Evolutionary conservation across 2,329 filamentous ascomycete species (phyloP), one percentile per base, ranked within the genome.

Genomic region (Botrytis deweyae): DNA sequence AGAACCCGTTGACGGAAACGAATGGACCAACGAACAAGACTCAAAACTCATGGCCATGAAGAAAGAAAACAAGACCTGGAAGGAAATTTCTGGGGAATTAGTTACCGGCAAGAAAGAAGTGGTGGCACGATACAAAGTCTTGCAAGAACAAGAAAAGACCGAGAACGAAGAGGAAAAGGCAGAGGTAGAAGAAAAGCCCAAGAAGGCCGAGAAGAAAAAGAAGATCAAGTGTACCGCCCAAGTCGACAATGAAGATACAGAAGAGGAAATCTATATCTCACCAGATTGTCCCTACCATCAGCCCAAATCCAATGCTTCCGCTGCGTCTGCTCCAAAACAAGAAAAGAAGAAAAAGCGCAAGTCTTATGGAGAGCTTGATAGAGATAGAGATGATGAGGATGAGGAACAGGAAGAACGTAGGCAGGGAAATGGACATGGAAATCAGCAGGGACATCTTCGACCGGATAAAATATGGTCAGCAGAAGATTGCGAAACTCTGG

Each of bases 401-500:
- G 49, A 64, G n/a, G 42, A 70, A 6, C 38, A 44, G 7, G 58
- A 22, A 40, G 66, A 38, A 20, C 38, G 52, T 40, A 29, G 12
- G 46, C 68, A 72, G 20, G 44, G 29, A 63, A 70, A 67, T 33
- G 40, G 59, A 20, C 70, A 59, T 33, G 18, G 61, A 40, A 61
- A 71, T 22, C 36, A 62, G 12, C 18, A 44, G 5, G 36, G n/a
- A 55, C 55, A 55, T 42, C 73, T 81, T 12, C 63, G 72, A 38
- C 74, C 78, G 3, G 75, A 80, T 67, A 67, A 74, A 4, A 74
- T 76, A 36, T 82, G 80, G 80, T 76, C 76, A 1, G 62, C 65
- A 4, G 75, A 78, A 25, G 80, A 81, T 70, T 81, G 80, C 74
- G 72, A 77, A 9, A 69, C 78, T 2, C 66, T 82, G 10, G 79